Base-by-base conservation (phyloP, 495 filamentous ascomycete species). In the Lasiosphaeria ovina region DNA sequence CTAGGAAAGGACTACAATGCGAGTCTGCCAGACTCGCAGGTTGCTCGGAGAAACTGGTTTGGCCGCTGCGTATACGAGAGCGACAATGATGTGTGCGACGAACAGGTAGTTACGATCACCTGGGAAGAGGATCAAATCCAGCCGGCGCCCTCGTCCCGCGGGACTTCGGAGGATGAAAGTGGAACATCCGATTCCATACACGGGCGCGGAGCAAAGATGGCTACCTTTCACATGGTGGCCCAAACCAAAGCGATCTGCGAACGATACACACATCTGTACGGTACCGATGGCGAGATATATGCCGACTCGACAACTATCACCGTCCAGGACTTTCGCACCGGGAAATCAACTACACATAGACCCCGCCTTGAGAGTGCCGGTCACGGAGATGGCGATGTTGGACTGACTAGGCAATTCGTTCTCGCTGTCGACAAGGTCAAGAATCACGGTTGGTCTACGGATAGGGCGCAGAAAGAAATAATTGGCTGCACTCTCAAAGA, bases 61-160 rank as follows among this genome's bases (percentile, higher is more conserved):
- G 94, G 94, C 1, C 85, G 93, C 35, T 98, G 95, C 69, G 94
- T 98, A 8, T 98, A 87, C 73, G 94, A 97, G 71, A 79, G 86
- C 14, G 91, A 93, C 70, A 98, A 97, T 67, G 85, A 92, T 66
- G 94, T 93, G 31, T 90, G 87, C 68, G 94, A 98, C 70, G 90
- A 97, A 66, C 93, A 98, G 70, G 76, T 87, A 34, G 94, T 98
- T 8, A 92, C 87, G 0, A 83, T 97, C 31, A 83, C 80, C 3
- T 98, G 94, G 93, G 86, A 92, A 42, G 86, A 89, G 31, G 85
- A 89, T 58, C 77, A 42, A 2, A 11, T n/a, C 7, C 44, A 47
- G 12, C 49, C 80, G 24, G 56, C 35, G 16, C 58, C 16, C 16
- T 50, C 47, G 49, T 35, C 31, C 54, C 3, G 31, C 24, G 24